phyloP scores from a whole-genome alignment of 148 eudicot species.

The Rhododendron williamsianum region DNA sequence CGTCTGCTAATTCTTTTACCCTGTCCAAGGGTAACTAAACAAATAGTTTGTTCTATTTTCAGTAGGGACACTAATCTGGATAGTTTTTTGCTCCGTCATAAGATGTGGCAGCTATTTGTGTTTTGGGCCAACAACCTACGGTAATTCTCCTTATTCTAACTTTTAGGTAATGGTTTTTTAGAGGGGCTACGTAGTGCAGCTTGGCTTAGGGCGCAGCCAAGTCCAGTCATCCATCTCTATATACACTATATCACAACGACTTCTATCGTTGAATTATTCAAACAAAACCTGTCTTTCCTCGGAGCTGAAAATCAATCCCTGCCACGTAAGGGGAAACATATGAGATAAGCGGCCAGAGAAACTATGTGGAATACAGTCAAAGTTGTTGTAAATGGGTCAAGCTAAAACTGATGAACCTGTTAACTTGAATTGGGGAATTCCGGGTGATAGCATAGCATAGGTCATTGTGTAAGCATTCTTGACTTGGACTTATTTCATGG shows the following conservation, averaged over 20 bases:
- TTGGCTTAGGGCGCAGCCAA: too few species aligned
- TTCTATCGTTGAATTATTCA: too few species aligned
- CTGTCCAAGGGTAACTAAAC: not conserved
- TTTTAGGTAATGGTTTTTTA: not conserved
- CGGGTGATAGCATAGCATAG: not conserved
- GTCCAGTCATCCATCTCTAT: too few species aligned
- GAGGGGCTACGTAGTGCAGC: too few species aligned
- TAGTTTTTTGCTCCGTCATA: not conserved
- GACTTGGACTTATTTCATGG: not conserved
- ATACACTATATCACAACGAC: too few species aligned
- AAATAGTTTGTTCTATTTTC: not conserved
- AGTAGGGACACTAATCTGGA: not conserved
- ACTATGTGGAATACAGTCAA: not conserved
- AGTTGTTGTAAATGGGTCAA: not conserved
- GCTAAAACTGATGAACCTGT: not conserved
- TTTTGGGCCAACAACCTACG: not conserved
- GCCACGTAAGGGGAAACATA: not conserved
- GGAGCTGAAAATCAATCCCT: too few species aligned
- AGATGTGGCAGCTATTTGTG: not conserved
- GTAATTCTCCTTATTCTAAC: not conserved
- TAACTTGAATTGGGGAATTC: not conserved
- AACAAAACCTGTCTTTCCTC: too few species aligned
- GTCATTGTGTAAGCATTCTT: not conserved
- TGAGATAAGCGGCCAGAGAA: not conserved
- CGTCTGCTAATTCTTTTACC: not conserved